Base-by-base conservation (phyloP, 2,329 filamentous ascomycete species). In the Xylariaceae sp. region DNA sequence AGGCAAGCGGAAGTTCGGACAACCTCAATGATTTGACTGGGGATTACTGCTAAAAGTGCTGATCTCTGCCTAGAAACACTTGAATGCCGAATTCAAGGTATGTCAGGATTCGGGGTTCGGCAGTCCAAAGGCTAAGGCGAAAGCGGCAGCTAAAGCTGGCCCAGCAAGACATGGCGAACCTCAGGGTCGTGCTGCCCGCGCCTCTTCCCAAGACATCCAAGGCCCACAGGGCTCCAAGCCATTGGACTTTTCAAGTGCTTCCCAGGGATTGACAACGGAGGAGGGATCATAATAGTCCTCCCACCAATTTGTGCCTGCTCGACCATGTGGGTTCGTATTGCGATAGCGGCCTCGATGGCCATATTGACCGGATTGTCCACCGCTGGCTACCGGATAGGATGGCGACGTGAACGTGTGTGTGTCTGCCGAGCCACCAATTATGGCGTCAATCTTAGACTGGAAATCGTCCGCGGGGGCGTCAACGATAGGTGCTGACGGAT, bases 251-350 rank as follows among this genome's bases (percentile, higher is more conserved):
- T 86, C 83, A 18, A 86, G 69, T 8, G 65, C 68, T 47, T 76
- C 79, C 88, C 88, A 92, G 0, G 88, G 88, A 66, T 92, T 89
- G 66, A 85, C 77, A 61, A 89, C 82, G 57, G 85, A 88, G 54
- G 76, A 78, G 0, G 81, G 79, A 54, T 88, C 80, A 68, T 89
- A 91, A 68, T 88, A 89, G 34, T 77, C 83, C 37, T 78, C 72
- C 69, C 85, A 88, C 74, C 86, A 88, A 1, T 70, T 71, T 54
- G 72, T 70, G 57, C 76, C 74, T 47, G 68, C 69, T 36, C 76
- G 68, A 2, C 73, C 72, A 29, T 65, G 55, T 42, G 57, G 59
- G 12, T 52, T 59, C 43, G 54, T 51, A 39, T 56, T 56, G 30
- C 37, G 51, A 32, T 62, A 55, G 34, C 51, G 50, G 32, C 59